Evolutionary conservation across 2,329 filamentous ascomycete species (phyloP).

Genomic region (Immersiporthe knoxdaviesiana): DNA sequence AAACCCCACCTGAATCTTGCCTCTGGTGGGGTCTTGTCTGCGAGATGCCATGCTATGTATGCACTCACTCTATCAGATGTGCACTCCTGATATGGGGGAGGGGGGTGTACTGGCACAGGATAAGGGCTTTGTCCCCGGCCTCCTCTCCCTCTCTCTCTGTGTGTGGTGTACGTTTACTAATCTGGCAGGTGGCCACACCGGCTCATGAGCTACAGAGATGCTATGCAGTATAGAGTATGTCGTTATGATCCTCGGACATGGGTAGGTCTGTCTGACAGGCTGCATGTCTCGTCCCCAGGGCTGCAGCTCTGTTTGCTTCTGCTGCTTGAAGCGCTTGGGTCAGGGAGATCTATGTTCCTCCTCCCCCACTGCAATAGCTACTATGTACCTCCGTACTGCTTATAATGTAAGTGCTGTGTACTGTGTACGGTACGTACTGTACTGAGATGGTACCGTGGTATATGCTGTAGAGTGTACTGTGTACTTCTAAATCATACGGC

Average conservation of each 20-base stretch:
- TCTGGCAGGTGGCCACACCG: constrained; percentile 1
- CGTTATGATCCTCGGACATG: not conserved
- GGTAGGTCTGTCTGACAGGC: not conserved
- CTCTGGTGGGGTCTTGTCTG: constrained; percentile 24
- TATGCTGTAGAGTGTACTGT: not conserved
- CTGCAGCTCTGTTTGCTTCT: not conserved
- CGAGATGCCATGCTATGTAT: constrained; percentile 8
- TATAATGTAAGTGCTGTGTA: not conserved
- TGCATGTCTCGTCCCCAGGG: not conserved
- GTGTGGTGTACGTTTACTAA: not conserved
- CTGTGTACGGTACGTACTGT: not conserved
- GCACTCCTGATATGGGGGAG: not conserved
- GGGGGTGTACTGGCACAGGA: not conserved
- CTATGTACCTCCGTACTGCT: not conserved
- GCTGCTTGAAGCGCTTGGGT: not conserved
- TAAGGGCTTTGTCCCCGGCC: not conserved
- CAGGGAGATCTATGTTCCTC: not conserved
- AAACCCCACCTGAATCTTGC: constrained; percentile 30
- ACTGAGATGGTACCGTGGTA: not conserved
- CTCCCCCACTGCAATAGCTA: not conserved
- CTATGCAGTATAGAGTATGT: not conserved
- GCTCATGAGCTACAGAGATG: not conserved
- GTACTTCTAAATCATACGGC: not conserved
- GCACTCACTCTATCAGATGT: constrained; percentile 16
- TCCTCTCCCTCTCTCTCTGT: no score